Conservation (phyloP, 2,329 filamentous ascomycete species). For the Alternaria triticina region DNA sequence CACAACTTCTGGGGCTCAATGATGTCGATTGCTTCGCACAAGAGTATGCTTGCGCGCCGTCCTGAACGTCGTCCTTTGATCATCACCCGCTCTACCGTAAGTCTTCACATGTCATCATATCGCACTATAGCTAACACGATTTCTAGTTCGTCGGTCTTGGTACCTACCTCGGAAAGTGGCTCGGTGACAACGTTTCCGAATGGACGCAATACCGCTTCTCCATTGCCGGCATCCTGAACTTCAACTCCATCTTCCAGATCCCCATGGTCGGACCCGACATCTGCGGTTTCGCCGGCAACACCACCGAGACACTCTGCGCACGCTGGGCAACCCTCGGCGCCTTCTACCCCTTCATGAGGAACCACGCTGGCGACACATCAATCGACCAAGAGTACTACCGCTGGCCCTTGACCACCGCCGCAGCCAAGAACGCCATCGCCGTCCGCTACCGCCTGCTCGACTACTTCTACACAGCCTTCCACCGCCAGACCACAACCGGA, state of each 20-base stretch:
- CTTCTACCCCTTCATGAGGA: conserved; percentile 76
- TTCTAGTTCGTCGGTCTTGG: conserved; percentile 71
- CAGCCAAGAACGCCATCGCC: conserved; percentile 70
- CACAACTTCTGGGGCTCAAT: conserved; percentile 78
- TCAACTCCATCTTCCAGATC: conserved; percentile 54
- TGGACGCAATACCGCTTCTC: conserved; percentile 54
- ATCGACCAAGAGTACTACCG: conserved; percentile 68
- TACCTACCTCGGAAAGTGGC: conserved; percentile 63
- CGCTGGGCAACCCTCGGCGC: conserved; percentile 77
- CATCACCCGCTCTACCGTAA: conserved; percentile 72
- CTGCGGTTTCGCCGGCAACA: conserved; percentile 74
- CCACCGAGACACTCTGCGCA: conserved; percentile 72
- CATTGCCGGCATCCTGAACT: conserved; percentile 52
- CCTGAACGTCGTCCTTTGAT: conserved; percentile 70
- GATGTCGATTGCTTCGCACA: conserved; percentile 71
- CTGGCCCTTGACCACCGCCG: conserved; percentile 60
- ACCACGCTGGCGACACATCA: conserved; percentile 66
- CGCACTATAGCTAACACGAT: neutral
- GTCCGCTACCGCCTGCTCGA: conserved; percentile 76
- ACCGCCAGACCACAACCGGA: conserved; percentile 65
- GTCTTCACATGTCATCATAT: neutral
- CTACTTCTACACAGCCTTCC: conserved; percentile 76
- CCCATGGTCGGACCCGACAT: conserved; percentile 65
- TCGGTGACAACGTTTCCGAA: conserved; percentile 59
- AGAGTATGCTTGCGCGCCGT: conserved; percentile 71